Evolutionary conservation across 202 grass and related monocot genomes (phyloP).

Genomic region (Hordeum pubiflorum): DNA sequence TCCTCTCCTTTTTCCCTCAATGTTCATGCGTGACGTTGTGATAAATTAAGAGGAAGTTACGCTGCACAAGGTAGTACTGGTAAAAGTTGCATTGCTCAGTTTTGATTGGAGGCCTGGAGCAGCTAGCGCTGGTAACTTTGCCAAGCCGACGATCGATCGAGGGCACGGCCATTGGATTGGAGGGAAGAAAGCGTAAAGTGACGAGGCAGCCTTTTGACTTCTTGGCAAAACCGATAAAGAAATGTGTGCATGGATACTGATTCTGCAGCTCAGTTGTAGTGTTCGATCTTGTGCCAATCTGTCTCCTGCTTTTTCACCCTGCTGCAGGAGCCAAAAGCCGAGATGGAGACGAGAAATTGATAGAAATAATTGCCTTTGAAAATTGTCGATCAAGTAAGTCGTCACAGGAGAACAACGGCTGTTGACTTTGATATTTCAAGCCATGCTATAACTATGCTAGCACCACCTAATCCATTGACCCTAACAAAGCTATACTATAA

Average conservation of each 20-base stretch:
- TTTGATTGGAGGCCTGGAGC: background rate
- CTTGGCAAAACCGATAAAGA: conserved; percentile 22
- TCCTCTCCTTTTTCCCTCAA: too few relatives aligned
- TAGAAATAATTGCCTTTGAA: conserved; percentile 18
- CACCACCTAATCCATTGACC: conserved; percentile 9
- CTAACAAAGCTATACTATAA: too few relatives aligned
- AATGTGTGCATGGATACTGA: background rate
- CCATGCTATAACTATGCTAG: background rate
- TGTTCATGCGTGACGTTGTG: background rate
- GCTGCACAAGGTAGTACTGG: background rate
- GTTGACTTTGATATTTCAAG: conserved; percentile 30
- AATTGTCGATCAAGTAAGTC: conserved; percentile 14
- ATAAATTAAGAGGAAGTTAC: background rate
- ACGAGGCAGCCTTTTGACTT: conserved; percentile 26
- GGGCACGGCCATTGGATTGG: too few relatives aligned
- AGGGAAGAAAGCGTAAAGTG: background rate
- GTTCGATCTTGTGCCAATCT: conserved; percentile 18
- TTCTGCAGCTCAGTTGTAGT: conserved; percentile 27
- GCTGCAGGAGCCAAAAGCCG: conserved; percentile 2
- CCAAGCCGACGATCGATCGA: background rate
- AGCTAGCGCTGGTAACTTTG: background rate
- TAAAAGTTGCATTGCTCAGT: background rate
- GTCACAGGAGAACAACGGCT: conserved; percentile 35
- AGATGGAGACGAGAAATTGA: conserved; percentile 12
- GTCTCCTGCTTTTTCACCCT: background rate